These are phyloP conservation scores for Asterochloris sp. DNA, from an alignment of 139 green algal genomes.

Conservation along the genomic window DNA sequence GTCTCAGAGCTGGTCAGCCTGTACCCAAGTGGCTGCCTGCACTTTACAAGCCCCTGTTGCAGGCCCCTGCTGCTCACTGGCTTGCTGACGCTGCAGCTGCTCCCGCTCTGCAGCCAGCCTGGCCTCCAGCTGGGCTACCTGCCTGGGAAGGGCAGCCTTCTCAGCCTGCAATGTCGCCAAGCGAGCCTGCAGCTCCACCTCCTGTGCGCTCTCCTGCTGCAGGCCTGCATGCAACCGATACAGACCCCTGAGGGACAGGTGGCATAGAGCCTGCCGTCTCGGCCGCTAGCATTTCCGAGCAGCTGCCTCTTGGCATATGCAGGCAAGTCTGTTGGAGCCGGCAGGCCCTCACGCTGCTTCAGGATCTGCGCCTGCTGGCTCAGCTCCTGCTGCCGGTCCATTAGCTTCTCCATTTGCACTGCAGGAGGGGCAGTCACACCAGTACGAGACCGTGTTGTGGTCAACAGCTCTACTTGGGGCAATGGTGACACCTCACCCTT, in stretches of 20 bases:
- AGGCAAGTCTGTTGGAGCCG: background rate
- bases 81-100: conserved; percentile 1
- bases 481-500: background rate
- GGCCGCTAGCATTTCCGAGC: too few species aligned
- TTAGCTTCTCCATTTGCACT: background rate
- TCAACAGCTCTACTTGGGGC: background rate
- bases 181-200: conserved; percentile 5
- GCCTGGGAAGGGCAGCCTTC: conserved; percentile 10
- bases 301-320: background rate
- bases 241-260: too few species aligned
- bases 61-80: background rate
- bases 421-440: background rate
- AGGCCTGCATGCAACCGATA: background rate
- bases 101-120: background rate
- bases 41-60: background rate
- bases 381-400: conserved; percentile 5
- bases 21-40: too few species aligned
- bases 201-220: background rate
- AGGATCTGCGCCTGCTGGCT: conserved; percentile 1
- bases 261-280: too few species aligned
- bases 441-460: too few species aligned
- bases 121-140: conserved; percentile 3
- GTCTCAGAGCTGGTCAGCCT: too few species aligned
- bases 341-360: conserved; percentile 5
- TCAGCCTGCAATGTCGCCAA: conserved; percentile 8